phyloP scores from a whole-genome alignment of 805 yeast genomes.

The Saturnispora gosingensis region DNA sequence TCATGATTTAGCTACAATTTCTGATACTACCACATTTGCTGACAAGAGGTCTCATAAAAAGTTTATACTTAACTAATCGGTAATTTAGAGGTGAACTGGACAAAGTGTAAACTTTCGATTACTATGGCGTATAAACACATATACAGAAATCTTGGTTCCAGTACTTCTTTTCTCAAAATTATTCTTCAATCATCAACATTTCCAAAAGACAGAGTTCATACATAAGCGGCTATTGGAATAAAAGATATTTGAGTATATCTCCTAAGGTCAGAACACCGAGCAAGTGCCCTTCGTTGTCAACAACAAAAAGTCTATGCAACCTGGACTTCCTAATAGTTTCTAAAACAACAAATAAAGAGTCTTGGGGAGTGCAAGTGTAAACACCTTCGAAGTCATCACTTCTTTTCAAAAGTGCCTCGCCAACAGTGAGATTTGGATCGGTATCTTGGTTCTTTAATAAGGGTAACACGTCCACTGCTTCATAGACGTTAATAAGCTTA shows the following conservation, averaged over 20 bases:
- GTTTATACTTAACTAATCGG: not conserved
- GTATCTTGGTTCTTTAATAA: constrained; percentile 87
- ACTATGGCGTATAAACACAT: not conserved
- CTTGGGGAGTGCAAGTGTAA: constrained; percentile 85
- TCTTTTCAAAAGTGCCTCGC: constrained; percentile 89
- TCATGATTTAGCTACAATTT: no score
- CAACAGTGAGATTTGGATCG: constrained; percentile 83
- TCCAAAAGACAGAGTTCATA: not conserved
- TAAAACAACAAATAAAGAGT: constrained; percentile 78
- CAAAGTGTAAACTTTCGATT: not conserved
- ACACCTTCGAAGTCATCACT: constrained; percentile 98
- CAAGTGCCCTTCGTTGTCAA: constrained; percentile 70
- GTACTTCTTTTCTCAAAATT: not conserved
- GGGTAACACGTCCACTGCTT: constrained; percentile 89
- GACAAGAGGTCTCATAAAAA: no score
- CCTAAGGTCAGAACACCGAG: constrained; percentile 83
- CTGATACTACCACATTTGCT: no score
- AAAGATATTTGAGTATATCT: constrained; percentile 77
- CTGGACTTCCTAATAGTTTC: constrained; percentile 89
- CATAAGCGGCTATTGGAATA: constrained; percentile 20
- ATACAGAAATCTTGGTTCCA: not conserved
- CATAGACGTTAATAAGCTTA: constrained; percentile 79
- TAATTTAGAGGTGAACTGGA: not conserved
- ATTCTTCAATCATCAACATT: not conserved
- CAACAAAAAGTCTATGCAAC: constrained; percentile 85